A percentile compares a stretch with the other conserved stretches of the same genome.
These are phyloP conservation scores for Pythium rishiriense DNA, from an alignment of 352 stramenopile species.

Conservation along the genomic window DNA sequence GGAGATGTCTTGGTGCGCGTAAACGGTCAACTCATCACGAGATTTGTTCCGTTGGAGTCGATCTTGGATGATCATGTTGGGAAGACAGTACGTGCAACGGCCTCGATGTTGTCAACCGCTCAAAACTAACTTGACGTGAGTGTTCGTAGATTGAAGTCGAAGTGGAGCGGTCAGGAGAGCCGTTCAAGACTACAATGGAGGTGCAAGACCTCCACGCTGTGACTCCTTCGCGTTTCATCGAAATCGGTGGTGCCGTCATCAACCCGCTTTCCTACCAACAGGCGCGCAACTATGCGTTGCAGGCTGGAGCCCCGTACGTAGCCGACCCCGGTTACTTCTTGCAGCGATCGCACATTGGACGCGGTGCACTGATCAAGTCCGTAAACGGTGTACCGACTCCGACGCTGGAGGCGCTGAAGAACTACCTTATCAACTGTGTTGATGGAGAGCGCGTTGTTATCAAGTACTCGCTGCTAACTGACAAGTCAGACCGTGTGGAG, in stretches of 20 bases:
- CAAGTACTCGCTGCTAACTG: slow-evolving; percentile 77
- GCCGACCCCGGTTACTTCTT: slow-evolving; percentile 90
- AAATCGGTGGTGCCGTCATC: slow-evolving; percentile 86
- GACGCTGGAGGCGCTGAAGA: slow-evolving; percentile 80
- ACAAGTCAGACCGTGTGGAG: slow-evolving; percentile 81
- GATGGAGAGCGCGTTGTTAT: slow-evolving; percentile 86
- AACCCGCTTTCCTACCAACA: slow-evolving; percentile 91
- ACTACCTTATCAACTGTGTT: slow-evolving; percentile 68
- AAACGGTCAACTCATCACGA: slow-evolving; percentile 78
- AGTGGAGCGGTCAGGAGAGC: slow-evolving; percentile 76
- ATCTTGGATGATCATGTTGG: slow-evolving; percentile 81
- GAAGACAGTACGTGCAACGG: slow-evolving; percentile 40
- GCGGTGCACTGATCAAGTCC: slow-evolving; percentile 85
- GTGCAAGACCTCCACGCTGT: slow-evolving; percentile 87
- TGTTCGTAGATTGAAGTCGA: slow-evolving; percentile 66
- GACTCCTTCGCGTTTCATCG: slow-evolving; percentile 83
- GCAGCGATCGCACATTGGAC: slow-evolving; percentile 81
- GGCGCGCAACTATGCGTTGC: slow-evolving; percentile 82
- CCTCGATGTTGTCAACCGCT: not conserved
- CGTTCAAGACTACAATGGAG: slow-evolving; percentile 57
- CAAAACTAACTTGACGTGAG: not conserved
- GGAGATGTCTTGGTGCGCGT: slow-evolving; percentile 89
- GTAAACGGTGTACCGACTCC: slow-evolving; percentile 86
- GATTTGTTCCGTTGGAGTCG: slow-evolving; percentile 86
- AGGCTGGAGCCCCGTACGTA: slow-evolving; percentile 74